These are phyloP conservation scores for Pseudonitzschia multiseries DNA, from an alignment of 108 stramenopile genomes.

Conservation along the genomic window DNA sequence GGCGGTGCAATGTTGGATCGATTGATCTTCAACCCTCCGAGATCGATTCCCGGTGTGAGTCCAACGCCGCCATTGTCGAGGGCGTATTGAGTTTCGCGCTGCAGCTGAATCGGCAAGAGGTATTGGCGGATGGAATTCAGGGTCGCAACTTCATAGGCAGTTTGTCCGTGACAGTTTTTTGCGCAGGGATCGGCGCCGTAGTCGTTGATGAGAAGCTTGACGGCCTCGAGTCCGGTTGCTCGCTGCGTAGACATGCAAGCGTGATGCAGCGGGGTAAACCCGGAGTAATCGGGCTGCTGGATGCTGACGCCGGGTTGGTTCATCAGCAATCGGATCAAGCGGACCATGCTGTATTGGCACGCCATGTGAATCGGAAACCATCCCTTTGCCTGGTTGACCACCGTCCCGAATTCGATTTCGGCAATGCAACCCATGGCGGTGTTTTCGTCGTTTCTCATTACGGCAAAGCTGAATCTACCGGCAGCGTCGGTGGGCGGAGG, in stretches of 20 bases:
- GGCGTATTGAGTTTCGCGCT: slow-evolving; percentile 72
- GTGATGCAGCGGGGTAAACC: slow-evolving; percentile 78
- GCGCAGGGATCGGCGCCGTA: slow-evolving; percentile 50
- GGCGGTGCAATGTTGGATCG: slow-evolving; percentile 63
- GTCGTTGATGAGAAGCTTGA: slow-evolving; percentile 61
- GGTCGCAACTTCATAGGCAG: slow-evolving; percentile 82
- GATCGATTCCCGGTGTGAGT: slow-evolving; percentile 76
- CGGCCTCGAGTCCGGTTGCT: slow-evolving; percentile 37
- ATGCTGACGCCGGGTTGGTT: slow-evolving; percentile 47
- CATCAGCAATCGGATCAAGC: slow-evolving; percentile 46
- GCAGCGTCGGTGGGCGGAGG: slow-evolving; percentile 73
- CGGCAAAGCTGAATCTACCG: slow-evolving; percentile 41
- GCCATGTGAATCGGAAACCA: slow-evolving; percentile 70
- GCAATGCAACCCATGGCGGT: slow-evolving; percentile 49
- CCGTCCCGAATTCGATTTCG: slow-evolving; percentile 37
- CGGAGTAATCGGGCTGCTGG: slow-evolving; percentile 51
- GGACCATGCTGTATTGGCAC: slow-evolving; percentile 39
- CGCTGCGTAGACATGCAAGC: slow-evolving; percentile 49
- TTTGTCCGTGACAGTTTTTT: slow-evolving; percentile 64
- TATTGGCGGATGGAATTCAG: slow-evolving; percentile 68
- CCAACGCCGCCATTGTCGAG: slow-evolving; percentile 79
- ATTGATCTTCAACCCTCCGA: slow-evolving; percentile 68
- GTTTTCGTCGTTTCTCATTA: slow-evolving; percentile 45
- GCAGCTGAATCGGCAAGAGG: slow-evolving; percentile 81
- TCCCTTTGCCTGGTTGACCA: slow-evolving; percentile 47